Conservation (phyloP, 306 rosid genomes). For the Hippophae tibetana region DNA sequence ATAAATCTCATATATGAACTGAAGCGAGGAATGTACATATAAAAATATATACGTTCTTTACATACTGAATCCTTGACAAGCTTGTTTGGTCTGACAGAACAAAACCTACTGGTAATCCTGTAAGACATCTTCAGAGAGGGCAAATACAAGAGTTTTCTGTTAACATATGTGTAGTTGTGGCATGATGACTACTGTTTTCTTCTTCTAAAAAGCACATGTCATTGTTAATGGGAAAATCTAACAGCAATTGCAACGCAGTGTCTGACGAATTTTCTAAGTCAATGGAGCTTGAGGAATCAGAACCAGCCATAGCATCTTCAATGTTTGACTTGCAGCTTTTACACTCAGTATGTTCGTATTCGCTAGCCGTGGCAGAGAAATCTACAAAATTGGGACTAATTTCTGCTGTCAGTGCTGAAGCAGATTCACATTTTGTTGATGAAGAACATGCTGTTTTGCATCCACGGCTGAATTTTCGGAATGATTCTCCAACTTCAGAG, state of each 20-base stretch:
- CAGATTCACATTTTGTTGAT: constrained; percentile 41
- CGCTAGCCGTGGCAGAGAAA: constrained; percentile 13
- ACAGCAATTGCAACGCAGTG: constrained; percentile 60
- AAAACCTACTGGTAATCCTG: too few relatives aligned
- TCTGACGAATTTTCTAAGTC: constrained; percentile 71
- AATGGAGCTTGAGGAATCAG: constrained; percentile 56
- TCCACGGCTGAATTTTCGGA: constrained; percentile 27
- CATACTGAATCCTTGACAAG: too few relatives aligned
- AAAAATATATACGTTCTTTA: too few relatives aligned
- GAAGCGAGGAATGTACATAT: too few relatives aligned
- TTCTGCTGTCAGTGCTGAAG: constrained; percentile 40
- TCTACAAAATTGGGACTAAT: constrained; percentile 18
- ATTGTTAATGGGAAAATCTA: constrained; percentile 77
- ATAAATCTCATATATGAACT: too few relatives aligned
- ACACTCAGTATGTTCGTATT: constrained; percentile 20
- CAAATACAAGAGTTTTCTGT: constrained; percentile 27
- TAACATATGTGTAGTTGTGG: too few relatives aligned
- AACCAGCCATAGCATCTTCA: constrained; percentile 21
- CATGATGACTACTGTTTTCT: too few relatives aligned
- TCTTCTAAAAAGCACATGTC: constrained; percentile 90
- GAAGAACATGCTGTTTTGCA: constrained; percentile 38
- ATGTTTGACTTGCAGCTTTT: constrained; percentile 16
- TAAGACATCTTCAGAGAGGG: constrained; percentile 21
- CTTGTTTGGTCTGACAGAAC: too few relatives aligned
- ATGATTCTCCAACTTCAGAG: constrained; percentile 78